These are phyloP conservation scores for Backusella sp. DNA, from an alignment of 192 early-diverging fungal genomes.

Conservation along the genomic window DNA sequence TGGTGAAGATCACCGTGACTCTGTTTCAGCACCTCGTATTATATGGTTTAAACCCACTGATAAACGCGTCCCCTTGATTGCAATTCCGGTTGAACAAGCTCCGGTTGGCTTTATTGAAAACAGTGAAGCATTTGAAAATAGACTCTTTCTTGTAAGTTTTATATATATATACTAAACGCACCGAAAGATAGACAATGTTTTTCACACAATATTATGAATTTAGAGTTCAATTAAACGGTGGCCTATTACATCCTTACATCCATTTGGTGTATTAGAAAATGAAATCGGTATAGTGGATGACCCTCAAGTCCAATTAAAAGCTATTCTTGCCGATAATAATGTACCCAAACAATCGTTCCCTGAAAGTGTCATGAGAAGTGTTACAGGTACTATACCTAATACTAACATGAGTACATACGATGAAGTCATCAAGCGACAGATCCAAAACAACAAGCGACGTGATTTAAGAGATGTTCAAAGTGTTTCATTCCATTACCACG, in stretches of 20 bases:
- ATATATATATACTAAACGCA: neutral
- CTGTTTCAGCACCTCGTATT: slow-evolving; percentile 46
- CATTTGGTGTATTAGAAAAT: slow-evolving; percentile 65
- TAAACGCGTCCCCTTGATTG: slow-evolving; percentile 70
- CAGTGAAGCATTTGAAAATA: slow-evolving; percentile 47
- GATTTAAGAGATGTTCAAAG: slow-evolving; percentile 43
- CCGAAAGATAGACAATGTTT: neutral
- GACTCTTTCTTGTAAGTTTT: slow-evolving; percentile 50
- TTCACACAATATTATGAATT: neutral
- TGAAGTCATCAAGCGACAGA: slow-evolving; percentile 38
- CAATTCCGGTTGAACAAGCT: slow-evolving; percentile 64
- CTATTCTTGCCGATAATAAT: slow-evolving; percentile 76
- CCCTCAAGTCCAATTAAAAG: slow-evolving; percentile 74
- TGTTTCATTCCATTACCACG: slow-evolving; percentile 76
- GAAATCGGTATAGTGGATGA: slow-evolving; percentile 78
- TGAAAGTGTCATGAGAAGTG: slow-evolving; percentile 63
- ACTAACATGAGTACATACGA: neutral
- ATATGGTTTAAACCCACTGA: slow-evolving; percentile 84
- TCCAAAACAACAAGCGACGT: slow-evolving; percentile 79
- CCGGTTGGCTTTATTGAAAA: slow-evolving; percentile 66
- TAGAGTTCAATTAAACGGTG: slow-evolving; percentile 64
- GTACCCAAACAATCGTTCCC: slow-evolving; percentile 68
- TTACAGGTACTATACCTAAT: slow-evolving; percentile 45
- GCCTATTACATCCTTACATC: slow-evolving; percentile 65
- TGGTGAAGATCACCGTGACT: slow-evolving; percentile 38